Evolutionary conservation across 495 filamentous ascomycete species (phyloP).

Genomic region (Penicillium pancosmium): DNA sequence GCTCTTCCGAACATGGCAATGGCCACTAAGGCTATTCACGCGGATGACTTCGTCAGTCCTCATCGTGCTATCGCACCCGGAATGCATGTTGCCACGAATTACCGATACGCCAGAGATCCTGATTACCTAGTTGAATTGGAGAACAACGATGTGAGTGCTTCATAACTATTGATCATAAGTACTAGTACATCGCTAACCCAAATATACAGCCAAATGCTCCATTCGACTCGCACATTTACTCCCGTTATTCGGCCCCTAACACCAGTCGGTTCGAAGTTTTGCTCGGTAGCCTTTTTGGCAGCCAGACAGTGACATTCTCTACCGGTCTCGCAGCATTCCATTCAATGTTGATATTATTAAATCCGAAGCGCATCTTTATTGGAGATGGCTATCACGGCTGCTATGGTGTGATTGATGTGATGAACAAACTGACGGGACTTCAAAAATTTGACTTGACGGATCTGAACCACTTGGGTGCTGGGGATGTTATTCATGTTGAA

Average conservation of each 20-base stretch:
- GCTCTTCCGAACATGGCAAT: conserved; percentile 15
- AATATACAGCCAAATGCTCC: conserved; percentile 25
- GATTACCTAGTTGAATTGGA: conserved; percentile 14
- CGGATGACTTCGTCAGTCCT: conserved; percentile 21
- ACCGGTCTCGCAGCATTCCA: conserved; percentile 86
- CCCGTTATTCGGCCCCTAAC: conserved; percentile 72
- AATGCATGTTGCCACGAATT: conserved; percentile 24
- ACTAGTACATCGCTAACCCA: neutral
- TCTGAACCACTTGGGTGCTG: conserved; percentile 57
- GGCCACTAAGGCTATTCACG: conserved; percentile 19
- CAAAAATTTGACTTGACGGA: conserved; percentile 64
- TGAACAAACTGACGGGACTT: conserved; percentile 68
- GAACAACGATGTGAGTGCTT: conserved; percentile 23
- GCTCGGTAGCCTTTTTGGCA: conserved; percentile 69
- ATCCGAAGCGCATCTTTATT: conserved; percentile 76
- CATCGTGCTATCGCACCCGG: conserved; percentile 23
- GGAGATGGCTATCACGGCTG: conserved; percentile 86
- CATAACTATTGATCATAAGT: no score
- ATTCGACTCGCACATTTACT: conserved; percentile 61
- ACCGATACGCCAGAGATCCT: conserved; percentile 21
- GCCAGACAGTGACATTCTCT: conserved; percentile 70
- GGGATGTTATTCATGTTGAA: conserved; percentile 87
- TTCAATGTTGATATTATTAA: conserved; percentile 71
- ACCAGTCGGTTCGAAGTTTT: conserved; percentile 76
- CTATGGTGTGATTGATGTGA: conserved; percentile 73